Evolutionary conservation across 1,284 basidiomycete genomes (phyloP).

Genomic region (Cutaneotrichosporon mucoides): DNA sequence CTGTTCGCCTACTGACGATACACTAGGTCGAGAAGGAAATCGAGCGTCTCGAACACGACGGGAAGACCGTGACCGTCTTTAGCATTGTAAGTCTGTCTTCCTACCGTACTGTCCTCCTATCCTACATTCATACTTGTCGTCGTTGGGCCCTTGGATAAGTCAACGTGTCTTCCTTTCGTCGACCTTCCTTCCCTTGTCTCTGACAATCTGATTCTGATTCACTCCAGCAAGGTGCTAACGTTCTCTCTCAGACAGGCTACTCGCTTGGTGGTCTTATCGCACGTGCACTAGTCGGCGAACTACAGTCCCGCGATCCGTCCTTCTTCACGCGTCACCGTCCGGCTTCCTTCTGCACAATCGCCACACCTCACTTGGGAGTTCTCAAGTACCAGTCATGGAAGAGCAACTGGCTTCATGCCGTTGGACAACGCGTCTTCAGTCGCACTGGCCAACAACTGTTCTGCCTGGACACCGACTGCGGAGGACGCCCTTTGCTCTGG

Average conservation of each 20-base stretch:
- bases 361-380: constrained; percentile 45
- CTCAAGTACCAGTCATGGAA: constrained; percentile 31
- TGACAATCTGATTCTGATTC: no score
- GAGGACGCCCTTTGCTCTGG: constrained; percentile 63
- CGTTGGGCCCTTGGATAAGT: no score
- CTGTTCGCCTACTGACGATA: background rate
- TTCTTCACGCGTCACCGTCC: constrained; percentile 41
- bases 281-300: constrained; percentile 43
- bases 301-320: constrained; percentile 35
- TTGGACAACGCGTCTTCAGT: constrained; percentile 72
- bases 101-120: no score
- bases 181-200: no score
- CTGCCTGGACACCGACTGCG: constrained; percentile 63
- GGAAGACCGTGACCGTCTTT: constrained; percentile 31
- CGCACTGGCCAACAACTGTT: constrained; percentile 80
- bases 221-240: no score
- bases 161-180: no score
- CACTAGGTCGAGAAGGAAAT: constrained; percentile 39
- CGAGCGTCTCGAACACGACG: constrained; percentile 30
- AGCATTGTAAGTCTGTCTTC: constrained; percentile 32
- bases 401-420: constrained; percentile 47
- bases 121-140: no score
- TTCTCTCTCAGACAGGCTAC: constrained; percentile 38
- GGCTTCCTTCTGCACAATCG: constrained; percentile 42
- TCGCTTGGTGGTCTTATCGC: constrained; percentile 47